Evolutionary conservation across 805 yeast species (phyloP).

Genomic region (Kregervanrija pseudodelftensis): DNA sequence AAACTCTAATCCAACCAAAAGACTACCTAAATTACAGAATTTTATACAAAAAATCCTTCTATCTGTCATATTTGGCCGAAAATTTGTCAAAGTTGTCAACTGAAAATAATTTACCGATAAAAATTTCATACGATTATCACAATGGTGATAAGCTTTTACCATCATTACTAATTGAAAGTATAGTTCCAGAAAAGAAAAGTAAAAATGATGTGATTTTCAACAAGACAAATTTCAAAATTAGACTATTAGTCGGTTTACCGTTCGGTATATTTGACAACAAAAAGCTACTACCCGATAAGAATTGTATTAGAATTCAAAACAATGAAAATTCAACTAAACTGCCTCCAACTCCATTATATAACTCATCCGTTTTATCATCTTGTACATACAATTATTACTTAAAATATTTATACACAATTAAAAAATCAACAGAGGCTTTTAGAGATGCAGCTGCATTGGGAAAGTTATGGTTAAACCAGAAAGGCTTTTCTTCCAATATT

Average conservation of each 20-base stretch:
- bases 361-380: conserved; percentile 69
- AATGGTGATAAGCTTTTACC: conserved; percentile 79
- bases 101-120: conserved; percentile 52
- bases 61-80: conserved; percentile 71
- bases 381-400: conserved; percentile 62
- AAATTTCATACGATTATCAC: conserved; percentile 54
- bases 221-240: conserved; percentile 64
- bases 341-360: conserved; percentile 83
- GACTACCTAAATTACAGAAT: conserved; percentile 89
- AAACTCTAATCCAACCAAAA: conserved; percentile 65
- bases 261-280: conserved; percentile 62
- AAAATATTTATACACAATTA: conserved; percentile 67
- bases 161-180: conserved; percentile 55
- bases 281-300: conserved; percentile 72
- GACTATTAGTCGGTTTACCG: conserved; percentile 69
- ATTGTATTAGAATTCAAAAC: conserved; percentile 68
- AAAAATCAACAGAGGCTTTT: conserved; percentile 72
- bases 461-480: conserved; percentile 81
- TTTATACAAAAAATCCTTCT: conserved; percentile 82
- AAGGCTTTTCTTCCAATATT: conserved; percentile 64
- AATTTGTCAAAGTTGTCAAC: conserved; percentile 47
- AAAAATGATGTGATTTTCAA: conserved; percentile 49
- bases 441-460: conserved; percentile 84
- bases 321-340: conserved; percentile 23
- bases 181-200: conserved; percentile 33